Percentiles rank a stretch among this genome's conserved stretches.
Conservation (phyloP, 805 yeast species). For the Sugiyamaella americana region DNA sequence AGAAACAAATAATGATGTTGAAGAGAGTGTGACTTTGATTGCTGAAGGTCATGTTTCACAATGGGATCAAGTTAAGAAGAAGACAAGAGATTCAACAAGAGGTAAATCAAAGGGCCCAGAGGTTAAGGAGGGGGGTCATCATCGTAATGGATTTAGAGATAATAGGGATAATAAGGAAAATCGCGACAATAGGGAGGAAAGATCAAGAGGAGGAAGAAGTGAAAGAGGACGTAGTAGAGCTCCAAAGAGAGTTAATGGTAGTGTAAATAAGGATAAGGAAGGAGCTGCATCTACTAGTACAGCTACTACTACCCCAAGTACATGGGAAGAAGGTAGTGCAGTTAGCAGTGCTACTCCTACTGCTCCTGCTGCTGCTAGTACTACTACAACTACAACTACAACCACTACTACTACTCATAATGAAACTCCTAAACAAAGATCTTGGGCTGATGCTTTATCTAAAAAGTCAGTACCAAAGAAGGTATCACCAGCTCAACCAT, state of each 20-base stretch:
- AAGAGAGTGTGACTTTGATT: constrained; percentile 76
- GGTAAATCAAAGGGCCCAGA: constrained; percentile 20
- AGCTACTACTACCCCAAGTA: constrained; percentile 11
- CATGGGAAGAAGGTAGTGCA: constrained; percentile 5
- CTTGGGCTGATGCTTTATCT: constrained; percentile 39
- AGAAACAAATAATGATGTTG: constrained; percentile 69
- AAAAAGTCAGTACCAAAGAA: constrained; percentile 20
- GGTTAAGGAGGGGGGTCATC: constrained; percentile 2
- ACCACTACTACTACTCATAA: constrained; percentile 11
- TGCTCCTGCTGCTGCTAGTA: constrained; percentile 12
- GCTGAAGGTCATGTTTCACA: constrained; percentile 83
- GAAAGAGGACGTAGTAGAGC: constrained; percentile 20
- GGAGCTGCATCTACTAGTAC: constrained; percentile 6
- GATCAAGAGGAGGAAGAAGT: constrained; percentile 19
- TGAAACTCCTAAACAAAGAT: constrained; percentile 11
- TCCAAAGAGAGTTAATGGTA: constrained; percentile 13
- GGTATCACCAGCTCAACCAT: constrained; percentile 6
- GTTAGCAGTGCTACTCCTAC: constrained; percentile 8
- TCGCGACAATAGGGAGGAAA: too few relatives aligned
- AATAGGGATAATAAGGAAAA: too few relatives aligned
- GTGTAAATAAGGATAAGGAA: constrained; percentile 16
- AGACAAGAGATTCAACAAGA: constrained; percentile 21
- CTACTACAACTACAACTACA: constrained; percentile 12
- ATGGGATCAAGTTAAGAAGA: constrained; percentile 87
- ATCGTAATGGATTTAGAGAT: neutral